Percentiles rank a stretch among this genome's conserved stretches.
Evolutionary conservation across 1,284 basidiomycete genomes (phyloP).

Genomic region (Mycena citricolor): DNA sequence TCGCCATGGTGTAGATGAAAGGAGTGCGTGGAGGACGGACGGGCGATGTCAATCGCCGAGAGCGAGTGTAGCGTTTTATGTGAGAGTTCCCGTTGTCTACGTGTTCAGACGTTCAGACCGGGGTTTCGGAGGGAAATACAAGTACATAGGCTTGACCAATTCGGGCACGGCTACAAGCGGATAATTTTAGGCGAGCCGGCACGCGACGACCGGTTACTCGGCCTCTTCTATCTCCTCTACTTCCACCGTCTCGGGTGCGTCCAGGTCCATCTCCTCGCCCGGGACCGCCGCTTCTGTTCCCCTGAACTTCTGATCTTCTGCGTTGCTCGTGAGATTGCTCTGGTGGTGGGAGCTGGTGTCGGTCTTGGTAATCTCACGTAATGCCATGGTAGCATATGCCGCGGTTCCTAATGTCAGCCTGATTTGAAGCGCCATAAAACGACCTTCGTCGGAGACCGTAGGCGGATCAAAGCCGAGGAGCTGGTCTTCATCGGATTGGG

Average conservation of each 20-base stretch:
- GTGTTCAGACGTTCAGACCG: too few relatives aligned
- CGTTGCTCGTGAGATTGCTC: slow-evolving; percentile 71
- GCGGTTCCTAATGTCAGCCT: slow-evolving; percentile 79
- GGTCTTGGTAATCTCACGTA: slow-evolving; percentile 90
- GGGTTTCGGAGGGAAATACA: too few relatives aligned
- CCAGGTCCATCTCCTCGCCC: slow-evolving; percentile 29
- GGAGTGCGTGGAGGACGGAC: neutral
- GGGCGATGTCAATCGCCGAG: neutral
- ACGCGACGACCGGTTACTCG: too few relatives aligned
- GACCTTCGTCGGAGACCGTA: slow-evolving; percentile 63
- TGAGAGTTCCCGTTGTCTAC: neutral
- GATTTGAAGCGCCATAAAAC: slow-evolving; percentile 84
- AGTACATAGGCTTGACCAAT: too few relatives aligned
- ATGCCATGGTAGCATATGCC: slow-evolving; percentile 94
- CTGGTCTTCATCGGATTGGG: slow-evolving; percentile 93
- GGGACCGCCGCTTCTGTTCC: slow-evolving; percentile 40
- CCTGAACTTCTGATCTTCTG: slow-evolving; percentile 82
- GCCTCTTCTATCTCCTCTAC: too few relatives aligned
- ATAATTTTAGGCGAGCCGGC: too few relatives aligned
- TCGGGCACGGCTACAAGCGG: too few relatives aligned
- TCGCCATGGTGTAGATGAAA: slow-evolving; percentile 44
- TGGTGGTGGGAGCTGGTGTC: slow-evolving; percentile 91
- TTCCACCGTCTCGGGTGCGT: slow-evolving; percentile 23
- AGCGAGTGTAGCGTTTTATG: neutral
- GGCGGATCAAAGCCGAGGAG: slow-evolving; percentile 80